These are phyloP conservation scores for Aaosphaeria pasadenensis DNA, from an alignment of 2,329 filamentous ascomycete species.

Conservation along the genomic window DNA sequence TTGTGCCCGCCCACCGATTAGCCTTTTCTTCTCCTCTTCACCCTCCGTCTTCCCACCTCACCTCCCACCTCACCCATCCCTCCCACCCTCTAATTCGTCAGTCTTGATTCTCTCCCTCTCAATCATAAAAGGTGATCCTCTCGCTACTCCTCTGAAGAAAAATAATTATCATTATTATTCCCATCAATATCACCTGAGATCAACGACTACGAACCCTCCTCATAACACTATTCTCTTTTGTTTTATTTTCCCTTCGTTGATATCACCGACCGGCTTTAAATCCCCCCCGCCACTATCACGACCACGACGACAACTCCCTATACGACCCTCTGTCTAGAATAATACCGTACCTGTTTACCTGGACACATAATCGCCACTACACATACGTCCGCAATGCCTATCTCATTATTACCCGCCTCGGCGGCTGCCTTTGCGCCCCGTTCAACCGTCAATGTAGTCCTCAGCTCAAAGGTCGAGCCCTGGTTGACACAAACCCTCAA, in stretches of 20 bases:
- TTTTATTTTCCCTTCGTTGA: constrained; percentile 33
- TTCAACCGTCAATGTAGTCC: constrained; percentile 89
- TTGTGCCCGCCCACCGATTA: too few species aligned
- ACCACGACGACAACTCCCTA: too few species aligned
- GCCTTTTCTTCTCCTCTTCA: too few species aligned
- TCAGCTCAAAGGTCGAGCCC: constrained; percentile 87
- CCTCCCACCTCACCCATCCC: constrained; percentile 43
- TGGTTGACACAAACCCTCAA: constrained; percentile 97
- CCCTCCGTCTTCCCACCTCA: constrained; percentile 32
- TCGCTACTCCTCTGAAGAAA: too few species aligned
- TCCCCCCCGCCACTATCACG: constrained; percentile 7
- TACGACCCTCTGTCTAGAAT: too few species aligned
- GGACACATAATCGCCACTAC: background rate
- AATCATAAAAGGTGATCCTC: constrained; percentile 33
- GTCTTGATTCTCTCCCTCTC: constrained; percentile 35
- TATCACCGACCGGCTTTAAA: constrained; percentile 30
- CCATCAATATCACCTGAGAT: too few species aligned
- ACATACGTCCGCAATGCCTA: constrained; percentile 65
- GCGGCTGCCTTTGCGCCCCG: constrained; percentile 94
- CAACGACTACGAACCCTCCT: constrained; percentile 7
- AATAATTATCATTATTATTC: too few species aligned
- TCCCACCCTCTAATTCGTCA: constrained; percentile 42
- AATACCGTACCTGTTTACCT: background rate
- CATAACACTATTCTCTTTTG: constrained; percentile 23
- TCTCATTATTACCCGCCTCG: constrained; percentile 89